Evolutionary conservation across 2,329 filamentous ascomycete genomes (phyloP), one percentile per base, ranked within the genome.

Genomic region (Neurospora crassa): DNA sequence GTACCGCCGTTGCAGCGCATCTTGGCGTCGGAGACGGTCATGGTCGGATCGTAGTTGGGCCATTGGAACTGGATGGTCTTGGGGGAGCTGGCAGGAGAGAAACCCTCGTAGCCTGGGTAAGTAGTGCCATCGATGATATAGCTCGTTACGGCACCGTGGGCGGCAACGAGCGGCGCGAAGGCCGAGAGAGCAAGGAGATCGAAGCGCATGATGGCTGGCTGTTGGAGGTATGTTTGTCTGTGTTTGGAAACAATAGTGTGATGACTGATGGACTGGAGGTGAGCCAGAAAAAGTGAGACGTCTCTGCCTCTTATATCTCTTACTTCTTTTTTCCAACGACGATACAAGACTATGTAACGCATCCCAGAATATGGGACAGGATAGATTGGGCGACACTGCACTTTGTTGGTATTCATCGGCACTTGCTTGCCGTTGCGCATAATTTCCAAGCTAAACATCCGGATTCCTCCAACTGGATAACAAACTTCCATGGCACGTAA

Each of bases 1-100:
- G 81, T 80, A 68, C 85, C 84, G 45, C 84, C 84, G 75, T 87
- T 87, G 79, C 85, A 87, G 73, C 82, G 84, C 77, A 87, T 84
- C 75, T 82, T 83, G 69, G 78, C 75, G 76, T 85, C 83, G 12
- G 78, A 82, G 68, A 85, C 81, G 14, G 78, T 80, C 77, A 84
- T 80, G 72, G 83, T 84, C 4, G 85, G 85, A 78, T 87, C 84
- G 80, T 86, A 86, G 79, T 85, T 80, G 6, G 84, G 82, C 85
- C 85, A 87, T 79, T 86, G 84, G 63, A 84, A 79, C 77, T 87
- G 83, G 74, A 87, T 87, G 16, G 84, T 84, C 73, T 83, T 80
- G 4, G 84, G 84, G 20, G 79, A 80, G 16, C 79, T 79, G 24
- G 80, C 77, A 5, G 84, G 84, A 1, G 82, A 80, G 79, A 84